A percentile compares a stretch with the other conserved stretches of the same genome.
These are phyloP conservation scores for Kodamaea plutei DNA, from an alignment of 1,139 yeast genomes.

Conservation along the genomic window DNA sequence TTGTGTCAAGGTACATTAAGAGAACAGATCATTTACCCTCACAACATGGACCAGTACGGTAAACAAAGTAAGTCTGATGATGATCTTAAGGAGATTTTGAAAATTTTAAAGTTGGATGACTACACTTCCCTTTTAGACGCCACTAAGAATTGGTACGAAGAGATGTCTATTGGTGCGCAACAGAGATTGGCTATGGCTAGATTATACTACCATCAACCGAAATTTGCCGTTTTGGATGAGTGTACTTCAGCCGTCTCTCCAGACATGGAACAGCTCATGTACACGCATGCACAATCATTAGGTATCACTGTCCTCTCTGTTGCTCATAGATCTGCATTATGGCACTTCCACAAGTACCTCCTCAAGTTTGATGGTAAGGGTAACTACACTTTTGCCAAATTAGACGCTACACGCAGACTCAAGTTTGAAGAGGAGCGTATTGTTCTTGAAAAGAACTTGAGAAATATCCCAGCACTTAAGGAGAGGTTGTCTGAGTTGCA, in stretches of 20 bases:
- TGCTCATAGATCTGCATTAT: constrained; percentile 85
- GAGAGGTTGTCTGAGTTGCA: constrained; percentile 59
- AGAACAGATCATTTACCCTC: constrained; percentile 89
- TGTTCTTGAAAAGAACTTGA: constrained; percentile 56
- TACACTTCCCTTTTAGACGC: constrained; percentile 53
- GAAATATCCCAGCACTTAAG: constrained; percentile 63
- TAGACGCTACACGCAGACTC: constrained; percentile 67
- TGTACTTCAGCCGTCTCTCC: constrained; percentile 94
- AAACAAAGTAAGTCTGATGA: constrained; percentile 50
- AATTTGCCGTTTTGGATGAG: constrained; percentile 91
- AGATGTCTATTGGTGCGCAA: constrained; percentile 86
- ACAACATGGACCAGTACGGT: constrained; percentile 56
- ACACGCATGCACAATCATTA: constrained; percentile 72
- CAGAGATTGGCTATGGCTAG: constrained; percentile 94
- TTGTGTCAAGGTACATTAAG: constrained; percentile 68
- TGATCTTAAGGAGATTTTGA: constrained; percentile 60
- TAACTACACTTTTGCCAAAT: constrained; percentile 62
- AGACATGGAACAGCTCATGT: constrained; percentile 87
- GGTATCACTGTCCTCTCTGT: constrained; percentile 86
- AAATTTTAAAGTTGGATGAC: constrained; percentile 53
- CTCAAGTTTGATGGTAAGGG: constrained; percentile 86
- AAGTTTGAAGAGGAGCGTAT: constrained; percentile 69
- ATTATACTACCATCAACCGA: constrained; percentile 84
- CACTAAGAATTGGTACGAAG: constrained; percentile 82
- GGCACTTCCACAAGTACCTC: constrained; percentile 86